Conservation (phyloP, 2,329 filamentous ascomycete species). For the Acephala macrosclerotiorum region DNA sequence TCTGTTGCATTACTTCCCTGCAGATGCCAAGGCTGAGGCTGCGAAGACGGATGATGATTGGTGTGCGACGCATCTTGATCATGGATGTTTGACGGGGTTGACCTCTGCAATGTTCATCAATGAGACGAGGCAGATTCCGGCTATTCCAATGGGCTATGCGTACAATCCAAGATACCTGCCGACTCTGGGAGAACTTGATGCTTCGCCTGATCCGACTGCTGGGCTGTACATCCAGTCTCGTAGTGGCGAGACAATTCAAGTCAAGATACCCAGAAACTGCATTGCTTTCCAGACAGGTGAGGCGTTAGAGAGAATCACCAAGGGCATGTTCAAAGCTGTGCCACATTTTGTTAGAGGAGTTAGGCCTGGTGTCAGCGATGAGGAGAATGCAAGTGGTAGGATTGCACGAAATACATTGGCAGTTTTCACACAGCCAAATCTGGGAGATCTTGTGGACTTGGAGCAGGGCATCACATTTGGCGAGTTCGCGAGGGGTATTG, state of each 20-base stretch:
- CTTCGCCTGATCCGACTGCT: slow-evolving; percentile 82
- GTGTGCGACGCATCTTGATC: slow-evolving; percentile 91
- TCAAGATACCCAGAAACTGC: slow-evolving; percentile 88
- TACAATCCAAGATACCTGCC: slow-evolving; percentile 47
- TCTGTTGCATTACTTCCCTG: slow-evolving; percentile 91
- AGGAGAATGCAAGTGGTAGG: slow-evolving; percentile 52
- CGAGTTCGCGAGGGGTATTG: slow-evolving; percentile 65
- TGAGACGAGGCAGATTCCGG: slow-evolving; percentile 59
- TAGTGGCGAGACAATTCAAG: slow-evolving; percentile 82
- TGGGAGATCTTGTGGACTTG: slow-evolving; percentile 79
- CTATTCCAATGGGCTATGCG: slow-evolving; percentile 41
- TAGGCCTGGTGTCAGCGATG: slow-evolving; percentile 54
- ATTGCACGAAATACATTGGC: slow-evolving; percentile 89
- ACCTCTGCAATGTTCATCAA: slow-evolving; percentile 98
- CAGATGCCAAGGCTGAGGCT: slow-evolving; percentile 49
- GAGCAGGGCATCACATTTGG: slow-evolving; percentile 74
- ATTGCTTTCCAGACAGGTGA: slow-evolving; percentile 97
- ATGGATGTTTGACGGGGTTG: slow-evolving; percentile 91
- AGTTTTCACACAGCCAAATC: slow-evolving; percentile 95
- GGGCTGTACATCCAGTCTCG: slow-evolving; percentile 96
- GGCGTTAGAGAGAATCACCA: slow-evolving; percentile 87
- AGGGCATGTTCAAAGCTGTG: slow-evolving; percentile 91
- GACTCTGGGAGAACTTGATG: slow-evolving; percentile 72
- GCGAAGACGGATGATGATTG: slow-evolving; percentile 78
- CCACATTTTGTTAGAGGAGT: slow-evolving; percentile 93